Evolutionary conservation across 1,139 yeast species (phyloP).

Genomic region (Pichia sp.): DNA sequence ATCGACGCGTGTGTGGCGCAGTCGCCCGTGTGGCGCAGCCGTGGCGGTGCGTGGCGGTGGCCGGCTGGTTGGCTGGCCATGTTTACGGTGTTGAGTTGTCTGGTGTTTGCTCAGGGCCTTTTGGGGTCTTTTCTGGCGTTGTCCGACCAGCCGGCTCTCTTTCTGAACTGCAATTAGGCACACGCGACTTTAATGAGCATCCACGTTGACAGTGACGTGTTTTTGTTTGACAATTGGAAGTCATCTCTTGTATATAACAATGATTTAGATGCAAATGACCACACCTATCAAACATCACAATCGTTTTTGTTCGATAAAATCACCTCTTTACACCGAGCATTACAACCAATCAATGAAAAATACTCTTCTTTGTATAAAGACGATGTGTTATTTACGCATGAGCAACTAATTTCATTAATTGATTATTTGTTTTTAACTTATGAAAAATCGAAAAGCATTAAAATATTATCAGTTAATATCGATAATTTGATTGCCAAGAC

Average conservation of each 20-base stretch:
- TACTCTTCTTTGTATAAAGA: slow-evolving; percentile 18
- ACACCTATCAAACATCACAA: slow-evolving; percentile 5
- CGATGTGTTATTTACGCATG: slow-evolving; percentile 23
- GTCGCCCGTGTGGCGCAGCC: too few relatives aligned
- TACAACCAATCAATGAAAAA: slow-evolving; percentile 3
- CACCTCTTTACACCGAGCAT: slow-evolving; percentile 5
- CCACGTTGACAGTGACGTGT: neutral
- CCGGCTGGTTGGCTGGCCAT: too few relatives aligned
- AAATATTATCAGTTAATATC: slow-evolving; percentile 23
- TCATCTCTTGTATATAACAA: slow-evolving; percentile 10
- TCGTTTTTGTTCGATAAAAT: slow-evolving; percentile 8
- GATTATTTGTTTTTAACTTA: slow-evolving; percentile 18
- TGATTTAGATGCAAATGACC: slow-evolving; percentile 10
- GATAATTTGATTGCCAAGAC: slow-evolving; percentile 23
- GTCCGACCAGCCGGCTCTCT: too few relatives aligned
- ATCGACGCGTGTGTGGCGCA: too few relatives aligned
- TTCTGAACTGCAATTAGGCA: too few relatives aligned
- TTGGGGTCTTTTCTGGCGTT: too few relatives aligned
- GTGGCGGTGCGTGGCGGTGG: too few relatives aligned
- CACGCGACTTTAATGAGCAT: neutral
- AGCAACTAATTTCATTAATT: slow-evolving; percentile 24
- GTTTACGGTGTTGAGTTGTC: too few relatives aligned
- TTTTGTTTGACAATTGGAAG: slow-evolving; percentile 8
- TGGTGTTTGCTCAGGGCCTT: too few relatives aligned
- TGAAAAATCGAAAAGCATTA: slow-evolving; percentile 18